These are phyloP conservation scores for Paraphaeosphaeria sporulosa DNA, from an alignment of 2,329 filamentous ascomycete species.

Conservation along the genomic window DNA sequence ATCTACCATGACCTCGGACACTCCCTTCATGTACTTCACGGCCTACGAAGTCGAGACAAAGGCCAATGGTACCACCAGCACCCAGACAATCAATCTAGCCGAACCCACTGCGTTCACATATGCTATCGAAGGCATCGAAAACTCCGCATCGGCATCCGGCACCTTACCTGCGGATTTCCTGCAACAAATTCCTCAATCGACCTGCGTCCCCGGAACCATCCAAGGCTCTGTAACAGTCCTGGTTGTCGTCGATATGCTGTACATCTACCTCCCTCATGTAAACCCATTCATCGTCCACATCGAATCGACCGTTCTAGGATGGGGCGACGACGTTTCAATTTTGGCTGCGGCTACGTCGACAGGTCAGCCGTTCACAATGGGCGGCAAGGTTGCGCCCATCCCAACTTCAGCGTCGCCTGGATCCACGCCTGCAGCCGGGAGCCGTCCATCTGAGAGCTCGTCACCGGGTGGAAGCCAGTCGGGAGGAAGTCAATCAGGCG, in stretches of 20 bases:
- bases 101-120: slow-evolving; percentile 50
- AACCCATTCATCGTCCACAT: slow-evolving; percentile 39
- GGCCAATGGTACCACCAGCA: slow-evolving; percentile 39
- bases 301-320: slow-evolving; percentile 39
- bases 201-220: slow-evolving; percentile 46
- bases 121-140: slow-evolving; percentile 38
- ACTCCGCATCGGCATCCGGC: slow-evolving; percentile 35
- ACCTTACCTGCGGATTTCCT: slow-evolving; percentile 48
- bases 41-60: slow-evolving; percentile 52
- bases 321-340: slow-evolving; percentile 27
- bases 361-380: slow-evolving; percentile 21
- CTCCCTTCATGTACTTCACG: slow-evolving; percentile 54
- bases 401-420: neutral
- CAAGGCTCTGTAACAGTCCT: slow-evolving; percentile 53
- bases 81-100: slow-evolving; percentile 45
- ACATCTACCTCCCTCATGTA: slow-evolving; percentile 28
- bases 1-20: slow-evolving; percentile 35
- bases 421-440: neutral
- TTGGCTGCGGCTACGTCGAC: slow-evolving; percentile 19
- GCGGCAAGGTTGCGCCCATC: slow-evolving; percentile 22
- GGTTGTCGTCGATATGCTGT: slow-evolving; percentile 51
- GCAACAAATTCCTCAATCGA: slow-evolving; percentile 39
- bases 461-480: neutral
- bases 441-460: neutral
- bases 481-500: neutral